Conservation (phyloP, 257 asterid genomes). For the Haberlea rhodopensis region DNA sequence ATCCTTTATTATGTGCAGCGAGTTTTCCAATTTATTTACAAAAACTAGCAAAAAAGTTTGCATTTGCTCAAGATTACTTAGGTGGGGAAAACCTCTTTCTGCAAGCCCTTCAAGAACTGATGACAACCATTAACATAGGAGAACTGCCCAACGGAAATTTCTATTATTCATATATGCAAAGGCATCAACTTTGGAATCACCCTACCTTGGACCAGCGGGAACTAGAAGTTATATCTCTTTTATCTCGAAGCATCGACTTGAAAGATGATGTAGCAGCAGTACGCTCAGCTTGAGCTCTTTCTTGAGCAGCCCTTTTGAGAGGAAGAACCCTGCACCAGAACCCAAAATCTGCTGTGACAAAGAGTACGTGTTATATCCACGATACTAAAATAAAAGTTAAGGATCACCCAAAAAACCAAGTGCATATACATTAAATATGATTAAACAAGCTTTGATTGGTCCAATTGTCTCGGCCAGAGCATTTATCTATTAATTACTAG, state of each 20-base stretch:
- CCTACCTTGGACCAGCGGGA: conserved; percentile 96
- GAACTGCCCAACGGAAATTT: conserved; percentile 2
- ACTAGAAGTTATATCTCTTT: conserved; percentile 54
- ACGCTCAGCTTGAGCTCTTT: conserved; percentile 73
- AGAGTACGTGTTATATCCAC: conserved; percentile 15
- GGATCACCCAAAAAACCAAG: conserved; percentile 7
- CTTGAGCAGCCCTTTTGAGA: conserved; percentile 72
- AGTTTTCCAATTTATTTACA: not conserved
- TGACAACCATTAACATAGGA: not conserved
- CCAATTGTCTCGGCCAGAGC: not conserved
- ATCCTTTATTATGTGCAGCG: conserved; percentile 1
- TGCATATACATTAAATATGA: not conserved
- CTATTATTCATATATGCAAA: not conserved
- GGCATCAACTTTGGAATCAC: conserved; percentile 8
- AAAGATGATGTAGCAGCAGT: conserved; percentile 66
- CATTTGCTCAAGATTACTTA: not conserved
- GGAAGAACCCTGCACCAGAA: conserved; percentile 58
- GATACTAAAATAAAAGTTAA: conserved; percentile 15
- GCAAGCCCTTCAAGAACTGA: not conserved
- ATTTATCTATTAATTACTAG: not conserved
- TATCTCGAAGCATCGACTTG: conserved; percentile 80
- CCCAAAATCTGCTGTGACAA: conserved; percentile 26
- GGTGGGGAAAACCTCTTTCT: conserved; percentile 6
- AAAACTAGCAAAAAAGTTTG: conserved; percentile 1
- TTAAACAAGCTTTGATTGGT: not conserved